Evolutionary conservation across 2,329 filamentous ascomycete genomes (phyloP).

Genomic region (Magnaporthiopsis rhizophila): DNA sequence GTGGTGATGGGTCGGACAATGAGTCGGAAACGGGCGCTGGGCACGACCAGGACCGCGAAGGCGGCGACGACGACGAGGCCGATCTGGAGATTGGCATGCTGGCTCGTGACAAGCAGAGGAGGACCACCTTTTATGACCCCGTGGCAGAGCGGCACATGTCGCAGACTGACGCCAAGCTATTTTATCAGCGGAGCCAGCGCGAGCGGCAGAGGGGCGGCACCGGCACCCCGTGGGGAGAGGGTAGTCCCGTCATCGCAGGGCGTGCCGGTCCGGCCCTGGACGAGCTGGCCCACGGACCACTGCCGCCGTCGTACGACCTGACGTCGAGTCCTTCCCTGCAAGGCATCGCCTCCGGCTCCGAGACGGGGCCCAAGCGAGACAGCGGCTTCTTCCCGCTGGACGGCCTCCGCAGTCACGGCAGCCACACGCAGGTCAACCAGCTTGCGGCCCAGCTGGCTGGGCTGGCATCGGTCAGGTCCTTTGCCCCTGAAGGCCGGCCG

Average conservation of each 20-base stretch:
- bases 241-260: slow-evolving; percentile 34
- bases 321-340: slow-evolving; percentile 10
- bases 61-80: slow-evolving; percentile 3
- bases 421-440: slow-evolving; percentile 13
- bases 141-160: slow-evolving; percentile 91
- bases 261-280: slow-evolving; percentile 8
- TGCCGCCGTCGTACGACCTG: slow-evolving; percentile 10
- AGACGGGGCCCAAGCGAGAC: slow-evolving; percentile 11
- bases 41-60: background rate
- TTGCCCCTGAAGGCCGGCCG: background rate
- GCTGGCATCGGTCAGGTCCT: background rate
- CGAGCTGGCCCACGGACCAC: slow-evolving; percentile 3
- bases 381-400: slow-evolving; percentile 11
- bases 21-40: slow-evolving; percentile 11
- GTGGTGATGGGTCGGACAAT: slow-evolving; percentile 26
- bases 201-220: slow-evolving; percentile 36
- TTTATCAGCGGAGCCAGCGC: slow-evolving; percentile 83
- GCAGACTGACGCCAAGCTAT: slow-evolving; percentile 88
- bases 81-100: slow-evolving; percentile 49
- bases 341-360: background rate
- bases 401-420: slow-evolving; percentile 13
- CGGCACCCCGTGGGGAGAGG: slow-evolving; percentile 27
- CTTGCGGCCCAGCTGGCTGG: slow-evolving; percentile 3
- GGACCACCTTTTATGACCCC: slow-evolving; percentile 88
- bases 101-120: slow-evolving; percentile 51